A percentile compares a stretch with the other conserved stretches of the same genome.
phyloP scores from a whole-genome alignment of 768 basidiomycete genomes.

The Phallus indusiatus region DNA sequence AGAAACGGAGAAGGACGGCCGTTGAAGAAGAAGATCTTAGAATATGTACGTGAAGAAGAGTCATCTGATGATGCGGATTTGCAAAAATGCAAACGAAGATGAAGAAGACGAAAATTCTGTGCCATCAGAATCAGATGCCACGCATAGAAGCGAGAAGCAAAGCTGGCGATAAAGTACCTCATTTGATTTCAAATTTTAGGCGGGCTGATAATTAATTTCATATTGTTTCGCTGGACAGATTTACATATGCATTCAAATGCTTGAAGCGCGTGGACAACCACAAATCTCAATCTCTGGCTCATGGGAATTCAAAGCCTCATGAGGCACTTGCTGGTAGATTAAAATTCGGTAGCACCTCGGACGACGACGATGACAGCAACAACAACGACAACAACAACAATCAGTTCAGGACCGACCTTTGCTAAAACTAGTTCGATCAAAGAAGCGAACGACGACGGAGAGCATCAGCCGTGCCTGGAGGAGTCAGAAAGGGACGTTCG shows the following conservation, averaged over 20 bases:
- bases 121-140: conserved; percentile 21
- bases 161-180: conserved; percentile 35
- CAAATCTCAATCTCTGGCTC: conserved; percentile 31
- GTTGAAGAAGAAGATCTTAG: conserved; percentile 86
- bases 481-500: conserved; percentile 20
- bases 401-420: conserved; percentile 23
- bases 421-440: conserved; percentile 27
- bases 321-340: conserved; percentile 21
- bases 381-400: conserved; percentile 6
- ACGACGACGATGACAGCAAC: conserved; percentile 20
- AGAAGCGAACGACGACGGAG: conserved; percentile 51
- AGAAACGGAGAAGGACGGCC: conserved; percentile 48
- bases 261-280: not conserved
- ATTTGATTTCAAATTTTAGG: conserved; percentile 29
- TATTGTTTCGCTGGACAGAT: not conserved
- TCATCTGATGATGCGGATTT: conserved; percentile 40
- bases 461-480: not conserved
- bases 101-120: conserved; percentile 20
- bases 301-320: conserved; percentile 76
- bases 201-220: conserved; percentile 27
- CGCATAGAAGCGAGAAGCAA: conserved; percentile 37
- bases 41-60: conserved; percentile 70
- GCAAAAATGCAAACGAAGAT: conserved; percentile 25
- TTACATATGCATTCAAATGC: not conserved
- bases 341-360: conserved; percentile 55